Evolutionary conservation across 352 stramenopile genomes (phyloP).

Genomic region (Saprolegnia diclina): DNA sequence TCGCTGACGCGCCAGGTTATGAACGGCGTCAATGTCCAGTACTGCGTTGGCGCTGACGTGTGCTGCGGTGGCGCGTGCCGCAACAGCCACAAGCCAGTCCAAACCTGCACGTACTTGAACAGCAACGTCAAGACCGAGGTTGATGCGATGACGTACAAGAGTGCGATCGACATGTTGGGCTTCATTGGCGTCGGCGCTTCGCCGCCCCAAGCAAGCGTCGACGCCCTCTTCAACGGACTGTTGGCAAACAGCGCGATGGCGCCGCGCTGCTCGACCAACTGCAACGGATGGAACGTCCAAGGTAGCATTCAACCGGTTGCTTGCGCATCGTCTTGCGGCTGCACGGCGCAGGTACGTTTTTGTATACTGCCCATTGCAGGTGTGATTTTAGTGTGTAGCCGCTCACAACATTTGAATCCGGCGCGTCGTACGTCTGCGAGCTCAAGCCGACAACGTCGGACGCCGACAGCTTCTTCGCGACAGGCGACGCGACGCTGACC

Average conservation of each 20-base stretch:
- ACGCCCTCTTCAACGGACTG: background rate
- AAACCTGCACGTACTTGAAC: slow-evolving; percentile 16
- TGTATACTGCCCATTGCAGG: too few relatives aligned
- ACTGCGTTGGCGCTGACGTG: slow-evolving; percentile 15
- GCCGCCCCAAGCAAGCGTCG: background rate
- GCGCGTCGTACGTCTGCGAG: slow-evolving; percentile 14
- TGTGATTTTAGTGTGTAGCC: background rate
- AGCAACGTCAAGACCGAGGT: slow-evolving; percentile 7
- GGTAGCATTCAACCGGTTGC: background rate
- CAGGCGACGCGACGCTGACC: slow-evolving; percentile 16
- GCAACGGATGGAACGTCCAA: slow-evolving; percentile 20
- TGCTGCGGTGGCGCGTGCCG: slow-evolving; percentile 24
- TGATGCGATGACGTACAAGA: background rate
- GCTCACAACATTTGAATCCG: slow-evolving; percentile 12
- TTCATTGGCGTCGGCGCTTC: background rate
- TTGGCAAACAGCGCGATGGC: background rate
- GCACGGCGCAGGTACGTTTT: slow-evolving; percentile 3
- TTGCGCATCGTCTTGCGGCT: slow-evolving; percentile 15
- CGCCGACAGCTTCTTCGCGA: slow-evolving; percentile 22
- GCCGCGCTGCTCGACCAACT: slow-evolving; percentile 19
- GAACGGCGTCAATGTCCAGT: background rate
- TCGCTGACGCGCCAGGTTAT: background rate
- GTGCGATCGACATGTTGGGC: background rate
- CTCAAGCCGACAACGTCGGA: slow-evolving; percentile 14
- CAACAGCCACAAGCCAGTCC: slow-evolving; percentile 15